Percentiles rank a stretch among this genome's conserved stretches.
Conservation (phyloP, 129 eudicot genomes). For the Escallonia herrerae region DNA sequence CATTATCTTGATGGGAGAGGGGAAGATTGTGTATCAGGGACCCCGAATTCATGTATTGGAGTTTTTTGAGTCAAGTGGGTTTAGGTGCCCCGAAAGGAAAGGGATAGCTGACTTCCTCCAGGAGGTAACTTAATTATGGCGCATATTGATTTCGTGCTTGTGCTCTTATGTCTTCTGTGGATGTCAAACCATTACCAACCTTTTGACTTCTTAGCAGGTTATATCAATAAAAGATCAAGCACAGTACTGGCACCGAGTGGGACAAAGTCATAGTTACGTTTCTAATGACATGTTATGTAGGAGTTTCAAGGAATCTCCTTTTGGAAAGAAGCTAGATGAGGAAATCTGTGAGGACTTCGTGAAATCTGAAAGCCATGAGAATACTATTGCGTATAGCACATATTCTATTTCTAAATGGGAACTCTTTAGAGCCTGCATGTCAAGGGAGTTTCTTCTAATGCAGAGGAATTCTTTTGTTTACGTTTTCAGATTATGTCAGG, state of each 20-base stretch:
- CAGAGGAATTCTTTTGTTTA: conserved; percentile 41
- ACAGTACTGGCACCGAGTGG: conserved; percentile 37
- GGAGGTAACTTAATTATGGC: conserved; percentile 46
- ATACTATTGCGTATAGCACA: conserved; percentile 28
- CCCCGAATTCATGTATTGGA: conserved; percentile 45
- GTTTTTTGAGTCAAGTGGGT: conserved; percentile 61
- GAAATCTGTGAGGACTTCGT: conserved; percentile 22
- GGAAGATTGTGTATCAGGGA: conserved; percentile 78
- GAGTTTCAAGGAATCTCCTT: conserved; percentile 37
- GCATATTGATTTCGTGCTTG: not conserved
- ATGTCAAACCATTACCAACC: no score
- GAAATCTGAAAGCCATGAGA: conserved; percentile 24
- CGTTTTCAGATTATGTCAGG: conserved; percentile 40
- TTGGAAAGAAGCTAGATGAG: conserved; percentile 25
- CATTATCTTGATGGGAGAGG: conserved; percentile 75
- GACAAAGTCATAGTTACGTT: conserved; percentile 21
- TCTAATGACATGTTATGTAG: conserved; percentile 28
- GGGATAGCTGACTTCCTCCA: conserved; percentile 94
- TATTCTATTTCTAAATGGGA: conserved; percentile 45
- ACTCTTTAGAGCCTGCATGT: conserved; percentile 48
- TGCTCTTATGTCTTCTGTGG: not conserved
- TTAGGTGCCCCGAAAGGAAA: conserved; percentile 78
- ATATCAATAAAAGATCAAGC: conserved; percentile 51
- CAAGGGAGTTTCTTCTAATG: conserved; percentile 41
- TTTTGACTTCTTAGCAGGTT: conserved; percentile 23